Conservation (phyloP, 352 stramenopile species). For the Phytophthora citricola region DNA sequence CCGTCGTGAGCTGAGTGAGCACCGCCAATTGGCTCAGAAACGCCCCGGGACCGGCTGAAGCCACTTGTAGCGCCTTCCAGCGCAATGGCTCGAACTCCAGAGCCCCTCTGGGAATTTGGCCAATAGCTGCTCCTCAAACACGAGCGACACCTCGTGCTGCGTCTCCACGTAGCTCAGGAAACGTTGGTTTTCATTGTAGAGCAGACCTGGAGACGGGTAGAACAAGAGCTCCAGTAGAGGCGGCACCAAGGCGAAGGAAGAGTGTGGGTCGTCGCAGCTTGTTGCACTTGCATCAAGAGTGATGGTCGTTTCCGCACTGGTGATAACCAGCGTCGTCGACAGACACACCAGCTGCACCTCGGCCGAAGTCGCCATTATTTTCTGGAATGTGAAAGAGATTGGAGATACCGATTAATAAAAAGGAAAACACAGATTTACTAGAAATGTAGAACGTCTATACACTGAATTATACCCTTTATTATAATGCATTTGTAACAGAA, state of each 20-base stretch:
- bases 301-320: constrained; percentile 43
- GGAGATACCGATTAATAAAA: neutral
- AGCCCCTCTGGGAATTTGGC: constrained; percentile 36
- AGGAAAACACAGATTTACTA: neutral
- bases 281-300: constrained; percentile 2
- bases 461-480: neutral
- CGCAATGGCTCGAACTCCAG: constrained; percentile 59
- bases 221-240: constrained; percentile 65
- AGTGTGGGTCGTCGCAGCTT: constrained; percentile 8
- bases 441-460: neutral
- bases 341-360: constrained; percentile 70
- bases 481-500: neutral
- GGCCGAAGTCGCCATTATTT: constrained; percentile 19
- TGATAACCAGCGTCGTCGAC: constrained; percentile 59
- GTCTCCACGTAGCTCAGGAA: constrained; percentile 78
- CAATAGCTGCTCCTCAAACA: constrained; percentile 60
- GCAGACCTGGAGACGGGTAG: constrained; percentile 29
- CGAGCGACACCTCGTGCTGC: constrained; percentile 71
- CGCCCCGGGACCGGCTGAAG: constrained; percentile 54
- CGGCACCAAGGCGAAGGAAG: constrained; percentile 41
- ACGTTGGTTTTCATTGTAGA: constrained; percentile 12
- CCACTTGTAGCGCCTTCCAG: constrained; percentile 72
- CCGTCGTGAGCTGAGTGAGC: constrained; percentile 67
- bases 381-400: constrained; percentile 2
- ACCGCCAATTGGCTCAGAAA: constrained; percentile 65